These are phyloP conservation scores for Mortierella sp. DNA, from an alignment of 371 early-diverging fungal species.

Conservation along the genomic window DNA sequence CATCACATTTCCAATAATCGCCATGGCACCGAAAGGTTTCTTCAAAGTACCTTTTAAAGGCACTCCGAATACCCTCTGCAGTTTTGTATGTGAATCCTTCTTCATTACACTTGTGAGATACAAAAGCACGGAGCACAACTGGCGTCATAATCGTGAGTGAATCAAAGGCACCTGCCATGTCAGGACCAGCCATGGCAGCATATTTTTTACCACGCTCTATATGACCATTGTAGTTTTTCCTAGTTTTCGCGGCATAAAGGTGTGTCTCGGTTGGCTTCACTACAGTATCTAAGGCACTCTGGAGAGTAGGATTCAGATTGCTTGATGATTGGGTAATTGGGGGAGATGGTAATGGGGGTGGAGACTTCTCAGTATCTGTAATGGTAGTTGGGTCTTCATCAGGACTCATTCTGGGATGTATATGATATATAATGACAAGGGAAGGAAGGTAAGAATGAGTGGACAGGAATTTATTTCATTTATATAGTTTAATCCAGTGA, in stretches of 20 bases:
- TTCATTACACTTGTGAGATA: slow-evolving; percentile 8
- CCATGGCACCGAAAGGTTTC: slow-evolving; percentile 4
- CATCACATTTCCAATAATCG: slow-evolving; percentile 6
- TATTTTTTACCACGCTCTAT: slow-evolving; percentile 5
- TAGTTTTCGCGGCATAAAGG: slow-evolving; percentile 2
- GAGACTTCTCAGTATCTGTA: too few species aligned
- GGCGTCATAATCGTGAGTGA: background rate
- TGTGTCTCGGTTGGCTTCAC: slow-evolving; percentile 1
- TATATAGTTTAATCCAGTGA: too few species aligned
- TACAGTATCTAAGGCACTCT: too few species aligned
- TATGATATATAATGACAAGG: too few species aligned
- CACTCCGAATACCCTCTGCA: slow-evolving; percentile 15
- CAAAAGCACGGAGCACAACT: slow-evolving; percentile 5
- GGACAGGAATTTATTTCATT: too few species aligned
- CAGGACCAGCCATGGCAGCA: background rate
- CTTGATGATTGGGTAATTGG: background rate
- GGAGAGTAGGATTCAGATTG: too few species aligned
- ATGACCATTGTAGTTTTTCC: slow-evolving; percentile 6
- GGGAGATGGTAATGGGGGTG: too few species aligned
- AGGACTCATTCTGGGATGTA: too few species aligned
- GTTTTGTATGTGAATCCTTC: slow-evolving; percentile 5
- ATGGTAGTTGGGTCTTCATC: too few species aligned
- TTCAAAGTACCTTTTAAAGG: slow-evolving; percentile 15
- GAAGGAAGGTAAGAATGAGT: too few species aligned
- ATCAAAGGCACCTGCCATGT: slow-evolving; percentile 3